A percentile compares a stretch with the other conserved stretches of the same genome.
Conservation (phyloP, 1,284 basidiomycete genomes). For the Meripilus lineatus region DNA sequence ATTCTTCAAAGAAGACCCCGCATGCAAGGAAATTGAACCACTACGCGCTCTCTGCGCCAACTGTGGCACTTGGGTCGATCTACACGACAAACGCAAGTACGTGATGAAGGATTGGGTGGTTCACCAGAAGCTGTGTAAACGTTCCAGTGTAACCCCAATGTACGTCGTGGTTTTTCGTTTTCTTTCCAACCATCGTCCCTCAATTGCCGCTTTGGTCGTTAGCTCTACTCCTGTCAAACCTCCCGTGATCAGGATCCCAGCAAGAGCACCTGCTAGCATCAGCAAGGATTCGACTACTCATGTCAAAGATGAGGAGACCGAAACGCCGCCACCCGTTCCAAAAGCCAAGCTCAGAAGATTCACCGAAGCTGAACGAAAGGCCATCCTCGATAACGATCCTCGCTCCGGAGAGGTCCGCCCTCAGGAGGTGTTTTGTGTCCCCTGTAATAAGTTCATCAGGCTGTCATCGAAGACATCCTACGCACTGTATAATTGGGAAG, state of each 20-base stretch:
- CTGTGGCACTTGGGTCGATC: slow-evolving; percentile 48
- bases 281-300: neutral
- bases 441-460: slow-evolving; percentile 57
- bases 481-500: slow-evolving; percentile 44
- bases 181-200: too few relatives aligned
- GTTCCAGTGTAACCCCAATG: neutral
- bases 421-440: slow-evolving; percentile 49
- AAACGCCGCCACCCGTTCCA: neutral
- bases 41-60: slow-evolving; percentile 49
- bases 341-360: slow-evolving; percentile 7
- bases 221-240: neutral
- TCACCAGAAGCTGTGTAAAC: slow-evolving; percentile 43
- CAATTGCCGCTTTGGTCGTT: neutral
- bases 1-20: slow-evolving; percentile 54
- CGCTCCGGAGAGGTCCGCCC: slow-evolving; percentile 43
- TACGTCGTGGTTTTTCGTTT: neutral
- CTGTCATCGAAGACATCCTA: slow-evolving; percentile 40
- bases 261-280: neutral
- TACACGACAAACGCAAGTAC: slow-evolving; percentile 50
- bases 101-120: slow-evolving; percentile 53
- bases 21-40: slow-evolving; percentile 49
- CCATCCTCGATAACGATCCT: slow-evolving; percentile 47
- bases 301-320: neutral
- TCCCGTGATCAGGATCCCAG: neutral
- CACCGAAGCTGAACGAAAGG: slow-evolving; percentile 44